Percentiles rank a stretch among this genome's conserved stretches.
Evolutionary conservation across 2,329 filamentous ascomycete species (phyloP).

Genomic region (Calonectria pauciramosa): DNA sequence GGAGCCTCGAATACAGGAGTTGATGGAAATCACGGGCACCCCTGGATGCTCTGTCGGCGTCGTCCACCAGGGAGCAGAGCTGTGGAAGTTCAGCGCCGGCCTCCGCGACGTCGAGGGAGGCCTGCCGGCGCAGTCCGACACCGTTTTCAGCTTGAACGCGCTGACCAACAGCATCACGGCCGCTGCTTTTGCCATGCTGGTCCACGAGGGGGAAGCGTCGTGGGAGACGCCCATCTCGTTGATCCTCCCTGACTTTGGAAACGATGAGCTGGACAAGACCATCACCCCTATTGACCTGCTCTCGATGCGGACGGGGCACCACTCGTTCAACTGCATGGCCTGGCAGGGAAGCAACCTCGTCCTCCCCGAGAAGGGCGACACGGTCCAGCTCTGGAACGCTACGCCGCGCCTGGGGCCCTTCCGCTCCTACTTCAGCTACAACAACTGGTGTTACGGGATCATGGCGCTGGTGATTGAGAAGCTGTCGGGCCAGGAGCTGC

Average conservation of each 20-base stretch:
- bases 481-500: background rate
- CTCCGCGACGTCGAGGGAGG: background rate
- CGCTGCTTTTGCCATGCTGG: background rate
- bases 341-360: constrained; percentile 10
- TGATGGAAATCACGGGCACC: constrained; percentile 8
- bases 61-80: background rate
- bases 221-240: constrained; percentile 8
- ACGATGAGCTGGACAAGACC: background rate
- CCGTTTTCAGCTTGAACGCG: constrained; percentile 10
- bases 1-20: background rate
- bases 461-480: constrained; percentile 9
- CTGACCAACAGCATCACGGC: constrained; percentile 8
- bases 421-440: constrained; percentile 2
- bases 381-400: background rate
- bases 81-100: constrained; percentile 12
- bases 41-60: constrained; percentile 11
- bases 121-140: background rate
- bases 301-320: constrained; percentile 5
- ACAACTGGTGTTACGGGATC: constrained; percentile 8
- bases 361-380: background rate
- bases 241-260: background rate
- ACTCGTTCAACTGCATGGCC: background rate
- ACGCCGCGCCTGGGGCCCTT: background rate
- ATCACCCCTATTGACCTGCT: constrained; percentile 7
- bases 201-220: background rate